Percentiles rank a stretch among this genome's conserved stretches.
Conservation (phyloP, 768 basidiomycete genomes). For the Boletus sensibilis region DNA sequence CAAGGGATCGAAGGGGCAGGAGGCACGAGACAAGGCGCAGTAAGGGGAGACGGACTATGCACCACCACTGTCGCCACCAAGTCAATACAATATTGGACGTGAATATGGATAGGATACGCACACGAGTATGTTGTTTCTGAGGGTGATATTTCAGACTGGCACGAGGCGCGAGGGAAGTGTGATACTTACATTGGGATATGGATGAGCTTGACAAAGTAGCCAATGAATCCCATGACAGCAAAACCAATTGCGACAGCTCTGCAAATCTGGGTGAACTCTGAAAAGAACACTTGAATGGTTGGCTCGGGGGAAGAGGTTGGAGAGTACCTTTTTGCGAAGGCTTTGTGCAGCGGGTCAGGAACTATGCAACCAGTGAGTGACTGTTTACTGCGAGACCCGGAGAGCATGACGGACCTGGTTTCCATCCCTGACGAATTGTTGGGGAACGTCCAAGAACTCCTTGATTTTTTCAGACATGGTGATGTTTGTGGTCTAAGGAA, state of each 20-base stretch:
- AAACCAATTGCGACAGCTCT: conserved; percentile 97
- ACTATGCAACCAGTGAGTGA: conserved; percentile 48
- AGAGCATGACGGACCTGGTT: conserved; percentile 63
- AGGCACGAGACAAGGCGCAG: conserved; percentile 8
- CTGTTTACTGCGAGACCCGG: not conserved
- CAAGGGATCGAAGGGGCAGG: conserved; percentile 18
- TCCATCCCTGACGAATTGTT: conserved; percentile 90
- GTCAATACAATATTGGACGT: conserved; percentile 25
- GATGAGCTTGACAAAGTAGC: conserved; percentile 97
- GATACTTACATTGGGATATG: conserved; percentile 93
- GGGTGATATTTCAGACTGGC: conserved; percentile 13
- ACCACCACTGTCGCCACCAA: conserved; percentile 56
- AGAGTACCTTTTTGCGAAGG: conserved; percentile 85
- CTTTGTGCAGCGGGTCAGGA: conserved; percentile 96
- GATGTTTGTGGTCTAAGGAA: conserved; percentile 21
- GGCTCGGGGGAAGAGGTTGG: not conserved
- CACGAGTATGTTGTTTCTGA: conserved; percentile 97
- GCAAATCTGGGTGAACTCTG: conserved; percentile 95
- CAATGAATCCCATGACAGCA: conserved; percentile 99
- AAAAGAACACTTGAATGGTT: conserved; percentile 3
- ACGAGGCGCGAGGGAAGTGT: not conserved
- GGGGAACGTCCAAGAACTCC: conserved; percentile 89
- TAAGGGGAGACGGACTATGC: conserved; percentile 47
- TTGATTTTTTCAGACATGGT: conserved; percentile 88
- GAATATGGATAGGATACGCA: conserved; percentile 46